Percentiles rank a stretch among this genome's conserved stretches.
Conservation (phyloP, 352 stramenopile genomes). For the Phytophthora melonis region DNA sequence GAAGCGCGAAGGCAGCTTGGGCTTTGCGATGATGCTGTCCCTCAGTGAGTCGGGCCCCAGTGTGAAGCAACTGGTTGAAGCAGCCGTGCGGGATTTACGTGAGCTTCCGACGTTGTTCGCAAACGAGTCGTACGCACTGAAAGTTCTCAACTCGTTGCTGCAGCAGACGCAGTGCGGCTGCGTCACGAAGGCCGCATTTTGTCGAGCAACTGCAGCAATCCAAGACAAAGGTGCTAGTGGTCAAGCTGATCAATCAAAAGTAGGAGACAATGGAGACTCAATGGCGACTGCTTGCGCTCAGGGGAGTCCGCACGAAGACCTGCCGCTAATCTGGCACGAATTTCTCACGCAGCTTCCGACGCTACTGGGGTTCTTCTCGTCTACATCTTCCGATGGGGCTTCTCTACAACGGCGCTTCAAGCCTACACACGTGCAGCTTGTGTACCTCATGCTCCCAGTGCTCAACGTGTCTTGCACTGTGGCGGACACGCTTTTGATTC, state of each 20-base stretch:
- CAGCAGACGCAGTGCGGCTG: slow-evolving; percentile 79
- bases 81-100: slow-evolving; percentile 49
- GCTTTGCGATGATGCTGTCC: slow-evolving; percentile 63
- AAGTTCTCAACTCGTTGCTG: slow-evolving; percentile 82
- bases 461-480: slow-evolving; percentile 73
- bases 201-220: slow-evolving; percentile 11
- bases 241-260: not conserved
- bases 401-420: slow-evolving; percentile 51
- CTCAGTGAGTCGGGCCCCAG: slow-evolving; percentile 38
- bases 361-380: slow-evolving; percentile 50
- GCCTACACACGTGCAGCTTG: slow-evolving; percentile 68
- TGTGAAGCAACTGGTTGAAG: slow-evolving; percentile 52
- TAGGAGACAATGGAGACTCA: slow-evolving; percentile 3
- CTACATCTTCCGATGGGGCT: slow-evolving; percentile 17
- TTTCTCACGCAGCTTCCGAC: slow-evolving; percentile 56
- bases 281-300: slow-evolving; percentile 23
- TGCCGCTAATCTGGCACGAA: slow-evolving; percentile 71
- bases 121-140: slow-evolving; percentile 78
- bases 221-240: slow-evolving; percentile 1
- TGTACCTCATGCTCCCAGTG: slow-evolving; percentile 83
- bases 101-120: slow-evolving; percentile 67
- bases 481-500: slow-evolving; percentile 58
- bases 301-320: slow-evolving; percentile 61
- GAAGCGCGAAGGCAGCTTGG: slow-evolving; percentile 61
- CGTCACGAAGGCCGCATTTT: slow-evolving; percentile 65